phyloP scores from a whole-genome alignment of 1,284 basidiomycete species.

The Tilletia indica region DNA sequence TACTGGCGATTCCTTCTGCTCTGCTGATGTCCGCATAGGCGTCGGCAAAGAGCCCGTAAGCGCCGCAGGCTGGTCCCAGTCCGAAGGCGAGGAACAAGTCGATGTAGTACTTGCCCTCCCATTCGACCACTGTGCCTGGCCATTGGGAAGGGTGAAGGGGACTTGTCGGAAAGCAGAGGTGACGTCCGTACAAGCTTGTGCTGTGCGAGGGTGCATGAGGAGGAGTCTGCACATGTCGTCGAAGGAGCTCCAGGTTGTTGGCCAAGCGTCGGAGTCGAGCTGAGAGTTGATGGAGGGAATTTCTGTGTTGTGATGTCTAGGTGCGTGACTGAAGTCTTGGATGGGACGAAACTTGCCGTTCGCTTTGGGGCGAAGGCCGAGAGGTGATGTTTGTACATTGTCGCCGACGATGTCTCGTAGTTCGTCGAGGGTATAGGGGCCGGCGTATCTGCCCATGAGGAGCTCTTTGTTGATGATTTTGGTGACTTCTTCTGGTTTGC shows the following conservation, averaged over 20 bases:
- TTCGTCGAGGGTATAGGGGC: not conserved
- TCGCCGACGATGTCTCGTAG: not conserved
- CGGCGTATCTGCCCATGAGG: not conserved
- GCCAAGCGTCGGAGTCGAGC: not conserved
- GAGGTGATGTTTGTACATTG: not conserved
- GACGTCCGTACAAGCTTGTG: not conserved
- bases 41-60: not conserved
- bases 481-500: not conserved
- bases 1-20: not conserved
- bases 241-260: not conserved
- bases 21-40: not conserved
- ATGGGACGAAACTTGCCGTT: not conserved
- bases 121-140: not conserved
- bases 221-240: not conserved
- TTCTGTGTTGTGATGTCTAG: not conserved
- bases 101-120: not conserved
- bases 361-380: not conserved
- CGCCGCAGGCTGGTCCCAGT: not conserved
- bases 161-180: not conserved
- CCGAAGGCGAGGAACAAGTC: not conserved
- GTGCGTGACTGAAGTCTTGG: not conserved
- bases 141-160: not conserved
- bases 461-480: not conserved
- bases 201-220: not conserved
- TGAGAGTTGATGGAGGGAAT: conserved; percentile 1